Base-by-base conservation (phyloP, 169 alveolate genomes). In the Babesia caballi region DNA sequence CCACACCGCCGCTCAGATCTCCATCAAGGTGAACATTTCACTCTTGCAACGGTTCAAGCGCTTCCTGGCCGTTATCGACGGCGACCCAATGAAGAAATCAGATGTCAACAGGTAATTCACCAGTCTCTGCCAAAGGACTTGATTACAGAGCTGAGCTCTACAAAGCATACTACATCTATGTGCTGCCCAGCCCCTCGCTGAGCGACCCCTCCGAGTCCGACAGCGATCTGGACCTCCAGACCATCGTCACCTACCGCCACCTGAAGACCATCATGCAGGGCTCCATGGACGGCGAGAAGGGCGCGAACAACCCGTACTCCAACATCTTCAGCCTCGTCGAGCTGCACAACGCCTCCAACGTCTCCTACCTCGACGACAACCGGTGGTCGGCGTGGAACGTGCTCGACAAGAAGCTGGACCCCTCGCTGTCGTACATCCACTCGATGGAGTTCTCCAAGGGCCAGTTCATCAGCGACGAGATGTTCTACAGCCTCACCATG, bases 361-460 rank as follows among this genome's bases (percentile, higher is more conserved):
- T 75, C 8, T 21, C 85, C 1, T 75, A 59, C 58, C 71, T 75
- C 15, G 85, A 75, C 35, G 85, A 75, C 38, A 60, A 61, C 27
- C 63, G 35, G 58, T 75, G 85, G 85, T 53, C 85, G 19, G 77
- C 61, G 23, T 75, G 76, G 85, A 75, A 75, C 28, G 67, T 58
- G 12, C 52, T 42, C 23, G 71, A 75, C 46, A 59, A 75, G 67
- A 28, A 38, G 28, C 41, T 75, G 72, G 85, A 75, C 54, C 71
- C 85, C n/a, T 75, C 85, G 1, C 53, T 75, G 32, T 40, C 71
- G 38, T 75, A 75, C 70, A 75, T 75, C 17, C 70, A 75, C 44
- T 75, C 85, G 19, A 25, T 44, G 21, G 69, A 75, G 21, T 75
- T 36, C 54, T 68, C 85, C 32, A 75, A 33, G 71, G 85, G 85